A percentile compares a stretch with the other conserved stretches of the same genome.
These are phyloP conservation scores for Microthlaspi erraticum DNA, from an alignment of 345 rosid genomes.

Conservation along the genomic window DNA sequence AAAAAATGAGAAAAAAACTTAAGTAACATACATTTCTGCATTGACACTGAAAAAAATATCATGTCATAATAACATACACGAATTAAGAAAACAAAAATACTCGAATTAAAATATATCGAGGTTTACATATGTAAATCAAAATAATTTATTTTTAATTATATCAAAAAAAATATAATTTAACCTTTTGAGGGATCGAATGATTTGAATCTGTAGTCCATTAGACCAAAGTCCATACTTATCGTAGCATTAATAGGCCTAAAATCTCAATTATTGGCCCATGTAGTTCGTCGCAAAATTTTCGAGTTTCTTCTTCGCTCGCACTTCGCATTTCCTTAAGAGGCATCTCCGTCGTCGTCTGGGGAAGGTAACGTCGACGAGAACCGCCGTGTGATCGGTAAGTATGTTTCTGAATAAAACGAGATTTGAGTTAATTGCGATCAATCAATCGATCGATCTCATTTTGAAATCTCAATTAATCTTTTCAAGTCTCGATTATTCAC, in stretches of 20 bases:
- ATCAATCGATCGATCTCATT: neutral
- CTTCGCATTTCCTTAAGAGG: neutral
- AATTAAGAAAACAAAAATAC: too few species aligned
- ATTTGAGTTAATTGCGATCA: neutral
- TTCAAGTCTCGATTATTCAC: neutral
- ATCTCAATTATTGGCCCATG: neutral
- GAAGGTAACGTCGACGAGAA: slow-evolving; percentile 3
- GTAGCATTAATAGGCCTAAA: neutral
- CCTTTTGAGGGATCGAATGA: neutral
- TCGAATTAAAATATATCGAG: too few species aligned
- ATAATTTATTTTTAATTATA: too few species aligned
- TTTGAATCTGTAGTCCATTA: too few species aligned
- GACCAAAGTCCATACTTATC: neutral
- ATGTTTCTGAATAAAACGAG: neutral
- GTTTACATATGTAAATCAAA: too few species aligned
- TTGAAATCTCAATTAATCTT: neutral
- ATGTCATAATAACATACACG: too few species aligned
- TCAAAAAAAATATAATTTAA: neutral
- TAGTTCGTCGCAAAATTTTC: neutral
- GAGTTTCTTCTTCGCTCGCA: neutral
- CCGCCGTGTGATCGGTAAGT: neutral
- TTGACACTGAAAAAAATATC: too few species aligned
- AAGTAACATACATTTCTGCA: too few species aligned
- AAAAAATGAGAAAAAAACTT: too few species aligned
- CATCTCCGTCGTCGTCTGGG: neutral